These are phyloP conservation scores for Arthrobotrys sinensis DNA, from an alignment of 2,329 filamentous ascomycete genomes.

Conservation along the genomic window DNA sequence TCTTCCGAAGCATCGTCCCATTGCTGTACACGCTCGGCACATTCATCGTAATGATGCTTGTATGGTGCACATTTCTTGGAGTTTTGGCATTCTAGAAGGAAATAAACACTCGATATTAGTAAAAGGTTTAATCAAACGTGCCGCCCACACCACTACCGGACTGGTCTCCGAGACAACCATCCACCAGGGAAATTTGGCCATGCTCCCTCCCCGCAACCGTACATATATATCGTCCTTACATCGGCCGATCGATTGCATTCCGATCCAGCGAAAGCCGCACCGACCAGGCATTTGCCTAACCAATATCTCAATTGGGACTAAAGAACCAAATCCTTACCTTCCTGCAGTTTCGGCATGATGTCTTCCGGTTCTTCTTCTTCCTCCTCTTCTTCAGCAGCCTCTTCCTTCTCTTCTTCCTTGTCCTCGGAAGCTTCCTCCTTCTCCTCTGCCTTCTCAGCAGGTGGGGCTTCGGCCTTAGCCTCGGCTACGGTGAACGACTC, in stretches of 20 bases:
- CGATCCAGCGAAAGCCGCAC: background rate
- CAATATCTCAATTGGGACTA: background rate
- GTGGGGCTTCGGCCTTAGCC: conserved; percentile 75
- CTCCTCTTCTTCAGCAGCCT: conserved; percentile 79
- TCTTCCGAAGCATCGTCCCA: conserved; percentile 74
- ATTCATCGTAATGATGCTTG: conserved; percentile 99
- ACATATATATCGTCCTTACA: conserved; percentile 8
- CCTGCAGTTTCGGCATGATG: conserved; percentile 88
- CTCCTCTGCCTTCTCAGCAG: conserved; percentile 69
- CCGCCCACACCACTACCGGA: background rate
- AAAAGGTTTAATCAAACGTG: conserved; percentile 17
- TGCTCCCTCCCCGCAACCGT: background rate
- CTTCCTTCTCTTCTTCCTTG: conserved; percentile 69
- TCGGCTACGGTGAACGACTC: conserved; percentile 68
- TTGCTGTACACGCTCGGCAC: conserved; percentile 88
- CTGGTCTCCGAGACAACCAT: conserved; percentile 5
- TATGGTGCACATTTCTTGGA: conserved; percentile 85
- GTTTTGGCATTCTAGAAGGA: conserved; percentile 83
- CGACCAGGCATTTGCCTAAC: background rate
- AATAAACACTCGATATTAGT: conserved; percentile 18
- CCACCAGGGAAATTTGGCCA: background rate
- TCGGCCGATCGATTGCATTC: conserved; percentile 27
- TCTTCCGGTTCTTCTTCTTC: conserved; percentile 87
- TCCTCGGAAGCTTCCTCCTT: conserved; percentile 82
- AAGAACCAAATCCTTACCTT: conserved; percentile 78